Percentiles rank a stretch among this genome's conserved stretches.
Evolutionary conservation across 2,329 filamentous ascomycete species (phyloP).

Genomic region (Alternaria sp.): DNA sequence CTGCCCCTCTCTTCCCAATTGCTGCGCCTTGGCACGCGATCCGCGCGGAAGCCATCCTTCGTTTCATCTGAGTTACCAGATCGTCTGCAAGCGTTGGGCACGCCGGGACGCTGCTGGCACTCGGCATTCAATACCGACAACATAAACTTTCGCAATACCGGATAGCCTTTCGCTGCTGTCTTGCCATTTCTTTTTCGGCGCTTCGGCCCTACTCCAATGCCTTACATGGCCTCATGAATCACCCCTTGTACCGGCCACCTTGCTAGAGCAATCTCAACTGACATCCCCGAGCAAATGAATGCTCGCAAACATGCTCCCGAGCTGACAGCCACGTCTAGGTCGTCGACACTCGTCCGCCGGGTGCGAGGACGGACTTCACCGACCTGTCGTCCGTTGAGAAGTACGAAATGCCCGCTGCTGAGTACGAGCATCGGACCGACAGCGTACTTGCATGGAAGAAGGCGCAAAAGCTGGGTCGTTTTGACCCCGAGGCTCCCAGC

Average conservation of each 20-base stretch:
- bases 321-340: constrained; percentile 63
- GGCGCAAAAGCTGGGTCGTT: constrained; percentile 91
- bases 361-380: constrained; percentile 77
- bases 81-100: constrained; percentile 10
- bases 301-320: constrained; percentile 15
- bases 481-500: constrained; percentile 82
- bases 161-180: constrained; percentile 5
- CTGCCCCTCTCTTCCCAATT: constrained; percentile 20
- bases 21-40: constrained; percentile 18
- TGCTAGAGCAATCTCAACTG: constrained; percentile 18
- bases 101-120: constrained; percentile 1
- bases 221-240: constrained; percentile 16
- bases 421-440: constrained; percentile 86
- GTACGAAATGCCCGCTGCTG: constrained; percentile 83
- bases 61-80: constrained; percentile 16
- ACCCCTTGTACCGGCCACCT: constrained; percentile 21
- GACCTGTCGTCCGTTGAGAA: constrained; percentile 85
- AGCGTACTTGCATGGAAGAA: constrained; percentile 96
- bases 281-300: constrained; percentile 18
- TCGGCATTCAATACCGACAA: not conserved
- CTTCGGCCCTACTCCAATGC: constrained; percentile 12
- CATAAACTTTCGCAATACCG: not conserved
- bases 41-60: constrained; percentile 11
- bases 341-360: constrained; percentile 77
- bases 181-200: constrained; percentile 23